Conservation (phyloP, 2,329 filamentous ascomycete species). For the Thermothelomyces thermophilus region DNA sequence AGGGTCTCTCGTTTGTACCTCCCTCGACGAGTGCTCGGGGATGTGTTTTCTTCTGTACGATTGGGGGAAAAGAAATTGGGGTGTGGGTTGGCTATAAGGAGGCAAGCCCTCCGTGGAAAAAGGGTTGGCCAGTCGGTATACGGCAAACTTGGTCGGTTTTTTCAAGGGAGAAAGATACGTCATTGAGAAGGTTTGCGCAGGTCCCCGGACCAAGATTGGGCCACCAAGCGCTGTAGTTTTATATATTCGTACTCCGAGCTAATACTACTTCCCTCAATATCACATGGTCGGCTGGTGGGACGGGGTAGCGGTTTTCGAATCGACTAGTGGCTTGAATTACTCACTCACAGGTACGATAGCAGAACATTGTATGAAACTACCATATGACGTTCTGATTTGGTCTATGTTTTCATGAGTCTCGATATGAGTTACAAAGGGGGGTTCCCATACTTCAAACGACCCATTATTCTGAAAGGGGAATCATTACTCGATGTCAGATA, state of each 20-base stretch:
- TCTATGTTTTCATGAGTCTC: neutral
- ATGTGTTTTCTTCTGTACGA: slow-evolving; percentile 2
- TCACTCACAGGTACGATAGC: too few relatives aligned
- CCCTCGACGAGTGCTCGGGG: neutral
- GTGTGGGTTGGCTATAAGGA: neutral
- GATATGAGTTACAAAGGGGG: neutral
- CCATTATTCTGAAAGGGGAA: neutral
- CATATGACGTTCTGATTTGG: too few relatives aligned
- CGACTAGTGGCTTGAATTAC: too few relatives aligned
- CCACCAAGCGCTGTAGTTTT: slow-evolving; percentile 9
- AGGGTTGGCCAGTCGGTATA: neutral
- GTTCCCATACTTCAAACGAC: neutral
- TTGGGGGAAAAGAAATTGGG: neutral
- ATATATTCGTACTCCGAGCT: slow-evolving; percentile 10
- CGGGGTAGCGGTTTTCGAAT: too few relatives aligned
- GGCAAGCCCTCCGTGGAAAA: neutral
- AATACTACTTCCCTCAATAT: slow-evolving; percentile 14
- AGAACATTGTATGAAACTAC: too few relatives aligned
- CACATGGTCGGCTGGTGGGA: neutral
- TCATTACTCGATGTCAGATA: slow-evolving; percentile 4
- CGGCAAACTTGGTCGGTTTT: neutral
- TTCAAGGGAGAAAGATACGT: neutral
- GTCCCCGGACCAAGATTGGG: slow-evolving; percentile 7
- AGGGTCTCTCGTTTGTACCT: neutral
- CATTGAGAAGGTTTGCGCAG: slow-evolving; percentile 6